Evolutionary conservation across 228 moss, liverwort and hornwort species (phyloP).

Genomic region (Sphagnum magellanicum): DNA sequence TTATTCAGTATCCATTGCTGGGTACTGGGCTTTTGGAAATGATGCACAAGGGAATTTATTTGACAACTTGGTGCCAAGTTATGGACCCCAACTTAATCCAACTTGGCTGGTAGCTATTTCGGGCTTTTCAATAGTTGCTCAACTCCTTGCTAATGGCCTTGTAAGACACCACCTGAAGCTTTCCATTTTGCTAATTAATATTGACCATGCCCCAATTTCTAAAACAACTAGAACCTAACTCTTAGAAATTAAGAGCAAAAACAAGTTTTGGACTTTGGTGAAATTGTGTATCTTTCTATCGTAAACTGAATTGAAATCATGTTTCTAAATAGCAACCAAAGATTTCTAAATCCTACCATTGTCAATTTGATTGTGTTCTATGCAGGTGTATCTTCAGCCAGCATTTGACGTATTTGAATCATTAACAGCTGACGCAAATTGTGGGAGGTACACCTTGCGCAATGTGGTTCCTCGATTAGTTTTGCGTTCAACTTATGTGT

Average conservation of each 20-base stretch:
- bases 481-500: conserved; percentile 13
- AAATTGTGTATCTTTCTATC: no score
- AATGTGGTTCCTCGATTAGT: conserved; percentile 27
- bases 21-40: conserved; percentile 51
- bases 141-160: conserved; percentile 30
- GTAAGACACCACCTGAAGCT: conserved; percentile 10
- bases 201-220: no score
- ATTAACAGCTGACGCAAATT: conserved; percentile 11
- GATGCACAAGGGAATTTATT: conserved; percentile 27
- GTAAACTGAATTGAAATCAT: no score
- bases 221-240: no score
- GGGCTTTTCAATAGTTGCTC: conserved; percentile 15
- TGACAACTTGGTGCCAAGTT: conserved; percentile 9
- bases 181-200: neutral
- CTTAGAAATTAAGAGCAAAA: no score
- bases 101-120: conserved; percentile 24
- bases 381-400: conserved; percentile 31
- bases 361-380: neutral
- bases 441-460: conserved; percentile 2
- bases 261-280: no score
- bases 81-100: conserved; percentile 10
- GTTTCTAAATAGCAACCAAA: no score
- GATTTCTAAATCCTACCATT: no score
- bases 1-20: conserved; percentile 22
- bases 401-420: conserved; percentile 45